Evolutionary conservation across 1,139 yeast species (phyloP).

Genomic region (Pneumocystis murina): DNA sequence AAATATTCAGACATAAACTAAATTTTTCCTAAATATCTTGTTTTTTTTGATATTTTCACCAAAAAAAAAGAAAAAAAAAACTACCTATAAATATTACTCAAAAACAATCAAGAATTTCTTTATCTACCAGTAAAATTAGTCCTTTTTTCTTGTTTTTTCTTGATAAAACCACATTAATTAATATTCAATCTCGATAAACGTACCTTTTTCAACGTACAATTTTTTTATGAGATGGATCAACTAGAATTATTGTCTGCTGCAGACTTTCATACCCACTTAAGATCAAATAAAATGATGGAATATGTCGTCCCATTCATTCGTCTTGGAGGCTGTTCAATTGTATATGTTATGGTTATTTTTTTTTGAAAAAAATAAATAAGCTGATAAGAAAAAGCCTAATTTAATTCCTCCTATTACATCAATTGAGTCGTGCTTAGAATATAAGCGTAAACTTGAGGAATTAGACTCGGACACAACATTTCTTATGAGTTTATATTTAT

Average conservation of each 20-base stretch:
- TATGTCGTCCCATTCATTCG: slow-evolving; percentile 78
- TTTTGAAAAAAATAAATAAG: background rate
- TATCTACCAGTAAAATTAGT: too few relatives aligned
- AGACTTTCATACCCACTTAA: slow-evolving; percentile 89
- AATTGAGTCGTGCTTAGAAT: slow-evolving; percentile 55
- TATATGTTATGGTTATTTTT: slow-evolving; percentile 53
- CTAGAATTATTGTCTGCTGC: slow-evolving; percentile 37
- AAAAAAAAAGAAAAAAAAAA: too few relatives aligned
- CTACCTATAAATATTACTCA: too few relatives aligned
- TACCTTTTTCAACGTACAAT: too few relatives aligned
- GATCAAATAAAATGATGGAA: slow-evolving; percentile 88
- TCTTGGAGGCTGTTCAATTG: slow-evolving; percentile 80
- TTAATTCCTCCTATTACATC: slow-evolving; percentile 82
- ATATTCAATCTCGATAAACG: too few relatives aligned
- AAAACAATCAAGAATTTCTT: too few relatives aligned
- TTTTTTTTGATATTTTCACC: background rate
- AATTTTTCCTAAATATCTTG: background rate
- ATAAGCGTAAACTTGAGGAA: slow-evolving; percentile 48
- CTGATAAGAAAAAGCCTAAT: slow-evolving; percentile 38
- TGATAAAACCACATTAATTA: too few relatives aligned
- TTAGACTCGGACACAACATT: slow-evolving; percentile 74
- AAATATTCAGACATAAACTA: background rate
- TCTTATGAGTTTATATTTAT: slow-evolving; percentile 76
- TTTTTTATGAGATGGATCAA: background rate
- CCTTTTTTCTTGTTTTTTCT: too few relatives aligned